phyloP scores from a whole-genome alignment of 257 asterid genomes.

The Solanum megistacrolobum region DNA sequence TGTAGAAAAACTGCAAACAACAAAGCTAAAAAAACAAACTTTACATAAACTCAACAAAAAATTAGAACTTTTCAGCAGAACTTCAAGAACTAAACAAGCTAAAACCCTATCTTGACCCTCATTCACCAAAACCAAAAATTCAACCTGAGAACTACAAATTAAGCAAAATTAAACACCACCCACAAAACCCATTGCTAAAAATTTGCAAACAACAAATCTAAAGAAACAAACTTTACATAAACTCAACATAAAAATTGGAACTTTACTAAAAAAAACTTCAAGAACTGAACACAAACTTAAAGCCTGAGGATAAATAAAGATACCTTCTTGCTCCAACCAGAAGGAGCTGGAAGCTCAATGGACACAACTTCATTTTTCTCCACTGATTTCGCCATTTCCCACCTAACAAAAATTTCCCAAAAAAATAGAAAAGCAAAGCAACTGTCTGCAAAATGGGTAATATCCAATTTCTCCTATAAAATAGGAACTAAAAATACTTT shows the following conservation, averaged over 20 bases:
- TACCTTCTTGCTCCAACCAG: conserved; percentile 4
- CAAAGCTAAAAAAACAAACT: background rate
- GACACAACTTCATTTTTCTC: background rate
- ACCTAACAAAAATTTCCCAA: background rate
- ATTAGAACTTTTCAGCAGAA: background rate
- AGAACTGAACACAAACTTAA: background rate
- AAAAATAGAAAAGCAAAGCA: background rate
- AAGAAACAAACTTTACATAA: background rate
- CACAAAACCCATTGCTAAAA: background rate
- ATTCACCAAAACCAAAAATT: background rate
- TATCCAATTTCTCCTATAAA: background rate
- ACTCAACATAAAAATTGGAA: background rate
- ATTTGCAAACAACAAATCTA: background rate
- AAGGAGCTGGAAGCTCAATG: conserved; percentile 1
- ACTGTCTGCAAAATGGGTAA: background rate
- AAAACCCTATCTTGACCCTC: background rate
- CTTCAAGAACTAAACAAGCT: background rate
- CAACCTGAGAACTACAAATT: background rate
- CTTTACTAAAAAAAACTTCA: background rate
- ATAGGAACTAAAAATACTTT: background rate
- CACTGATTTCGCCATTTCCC: background rate
- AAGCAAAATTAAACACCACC: background rate
- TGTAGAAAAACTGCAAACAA: background rate
- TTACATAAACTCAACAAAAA: background rate
- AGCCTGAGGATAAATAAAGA: background rate